A percentile compares a stretch with the other conserved stretches of the same genome.
These are phyloP conservation scores for Trichoderma koningii DNA, from an alignment of 2,329 filamentous ascomycete species.

Conservation along the genomic window DNA sequence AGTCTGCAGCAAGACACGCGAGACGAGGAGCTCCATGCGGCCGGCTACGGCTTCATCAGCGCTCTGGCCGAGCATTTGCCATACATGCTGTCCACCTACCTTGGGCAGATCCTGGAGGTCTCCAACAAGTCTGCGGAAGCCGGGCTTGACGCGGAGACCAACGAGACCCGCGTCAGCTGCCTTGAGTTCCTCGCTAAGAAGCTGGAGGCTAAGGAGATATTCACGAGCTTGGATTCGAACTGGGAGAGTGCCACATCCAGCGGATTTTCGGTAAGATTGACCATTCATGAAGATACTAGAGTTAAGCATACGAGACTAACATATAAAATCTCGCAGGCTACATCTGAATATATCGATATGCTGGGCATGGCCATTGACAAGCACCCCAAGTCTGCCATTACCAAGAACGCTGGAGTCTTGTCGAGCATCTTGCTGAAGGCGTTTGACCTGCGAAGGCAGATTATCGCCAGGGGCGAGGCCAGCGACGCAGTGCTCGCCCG, in stretches of 20 bases:
- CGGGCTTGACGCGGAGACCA: slow-evolving; percentile 61
- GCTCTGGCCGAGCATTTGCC: slow-evolving; percentile 80
- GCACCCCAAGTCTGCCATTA: slow-evolving; percentile 75
- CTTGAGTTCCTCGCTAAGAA: slow-evolving; percentile 74
- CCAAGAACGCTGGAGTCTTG: slow-evolving; percentile 71
- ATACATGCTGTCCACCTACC: slow-evolving; percentile 80
- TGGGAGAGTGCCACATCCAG: slow-evolving; percentile 66
- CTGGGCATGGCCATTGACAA: slow-evolving; percentile 72
- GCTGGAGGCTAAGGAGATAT: slow-evolving; percentile 74
- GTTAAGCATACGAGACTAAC: slow-evolving; percentile 25
- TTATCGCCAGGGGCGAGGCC: slow-evolving; percentile 51
- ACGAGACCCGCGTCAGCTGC: slow-evolving; percentile 67
- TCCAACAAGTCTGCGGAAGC: slow-evolving; percentile 72
- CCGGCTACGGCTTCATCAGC: slow-evolving; percentile 76
- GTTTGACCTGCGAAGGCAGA: slow-evolving; percentile 66
- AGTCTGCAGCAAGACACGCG: slow-evolving; percentile 57
- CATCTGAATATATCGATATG: slow-evolving; percentile 68
- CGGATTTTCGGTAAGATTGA: slow-evolving; percentile 60
- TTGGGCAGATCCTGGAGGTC: slow-evolving; percentile 70
- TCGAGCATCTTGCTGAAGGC: slow-evolving; percentile 62
- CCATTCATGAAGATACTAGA: background rate
- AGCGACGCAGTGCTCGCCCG: slow-evolving; percentile 48
- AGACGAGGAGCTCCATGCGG: slow-evolving; percentile 72
- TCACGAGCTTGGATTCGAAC: slow-evolving; percentile 70
- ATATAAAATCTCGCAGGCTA: slow-evolving; percentile 63